A percentile compares a stretch with the other conserved stretches of the same genome.
These are phyloP conservation scores for Sequoiadendron giganteum DNA, from an alignment of 75 land plant genomes.

Conservation along the genomic window DNA sequence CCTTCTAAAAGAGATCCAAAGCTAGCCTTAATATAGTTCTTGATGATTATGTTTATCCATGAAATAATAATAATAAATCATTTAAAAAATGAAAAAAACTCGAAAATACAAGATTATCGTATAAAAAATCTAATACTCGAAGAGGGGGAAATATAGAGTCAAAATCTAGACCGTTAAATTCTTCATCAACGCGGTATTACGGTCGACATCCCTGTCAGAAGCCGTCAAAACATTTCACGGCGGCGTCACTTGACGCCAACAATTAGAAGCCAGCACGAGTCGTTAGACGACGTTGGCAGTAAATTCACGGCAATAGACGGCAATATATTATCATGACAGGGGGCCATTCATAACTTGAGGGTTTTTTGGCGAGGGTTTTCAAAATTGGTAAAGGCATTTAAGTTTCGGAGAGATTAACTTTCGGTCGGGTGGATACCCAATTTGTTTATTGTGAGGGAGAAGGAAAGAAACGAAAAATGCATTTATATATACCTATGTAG, in stretches of 20 bases:
- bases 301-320: background rate
- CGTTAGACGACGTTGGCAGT: background rate
- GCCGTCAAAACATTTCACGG: background rate
- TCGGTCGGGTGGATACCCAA: background rate
- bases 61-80: too few species aligned
- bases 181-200: background rate
- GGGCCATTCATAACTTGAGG: background rate
- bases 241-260: background rate
- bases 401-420: background rate
- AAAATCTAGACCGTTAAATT: background rate
- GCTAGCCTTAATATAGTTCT: too few species aligned
- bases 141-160: background rate
- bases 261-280: background rate
- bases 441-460: background rate
- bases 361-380: slow-evolving; percentile 10
- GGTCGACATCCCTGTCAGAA: background rate
- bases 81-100: too few species aligned
- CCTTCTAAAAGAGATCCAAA: too few species aligned
- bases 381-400: background rate
- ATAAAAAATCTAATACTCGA: background rate
- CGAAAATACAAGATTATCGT: too few species aligned
- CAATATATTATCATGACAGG: background rate
- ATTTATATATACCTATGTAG: background rate
- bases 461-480: background rate
- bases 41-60: too few species aligned